phyloP scores from a whole-genome alignment of 345 rosid species.

The Camelina neglecta region DNA sequence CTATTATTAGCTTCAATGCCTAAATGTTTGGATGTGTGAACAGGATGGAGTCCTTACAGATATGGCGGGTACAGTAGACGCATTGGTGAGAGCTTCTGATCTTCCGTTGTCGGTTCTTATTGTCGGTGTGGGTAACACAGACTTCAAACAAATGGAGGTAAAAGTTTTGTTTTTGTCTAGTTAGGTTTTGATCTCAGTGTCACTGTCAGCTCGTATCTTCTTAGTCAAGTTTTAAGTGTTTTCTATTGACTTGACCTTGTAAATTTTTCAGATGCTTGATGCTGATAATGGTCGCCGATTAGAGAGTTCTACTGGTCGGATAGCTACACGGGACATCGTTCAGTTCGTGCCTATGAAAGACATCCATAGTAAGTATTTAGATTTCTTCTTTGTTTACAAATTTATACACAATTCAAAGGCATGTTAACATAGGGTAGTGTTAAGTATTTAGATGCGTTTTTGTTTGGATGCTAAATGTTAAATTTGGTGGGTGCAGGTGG shows the following conservation, averaged over 20 bases:
- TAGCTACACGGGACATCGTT: conserved; percentile 87
- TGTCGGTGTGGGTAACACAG: conserved; percentile 84
- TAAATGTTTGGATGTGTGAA: conserved; percentile 29
- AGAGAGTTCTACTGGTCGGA: conserved; percentile 75
- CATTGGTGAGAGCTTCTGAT: conserved; percentile 88
- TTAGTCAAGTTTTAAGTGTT: not conserved
- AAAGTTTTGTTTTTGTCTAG: conserved; percentile 7
- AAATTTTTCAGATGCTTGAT: conserved; percentile 63
- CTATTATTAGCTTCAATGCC: not conserved
- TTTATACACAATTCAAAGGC: not conserved
- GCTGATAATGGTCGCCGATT: conserved; percentile 74
- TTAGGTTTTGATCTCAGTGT: not conserved
- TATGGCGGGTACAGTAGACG: conserved; percentile 73
- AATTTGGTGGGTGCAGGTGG: conserved; percentile 55
- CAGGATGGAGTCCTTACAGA: conserved; percentile 93
- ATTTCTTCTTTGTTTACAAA: not conserved
- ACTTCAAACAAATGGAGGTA: conserved; percentile 93
- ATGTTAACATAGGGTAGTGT: not conserved
- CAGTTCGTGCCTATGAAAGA: conserved; percentile 87
- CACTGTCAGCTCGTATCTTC: too few relatives aligned
- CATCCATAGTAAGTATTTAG: conserved; percentile 62
- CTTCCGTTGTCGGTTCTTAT: conserved; percentile 89
- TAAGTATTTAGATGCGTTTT: not conserved
- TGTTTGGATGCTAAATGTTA: not conserved
- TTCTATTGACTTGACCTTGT: not conserved